These are phyloP conservation scores for Aspergillus aculeatus DNA, from an alignment of 2,329 filamentous ascomycete species.

Conservation along the genomic window DNA sequence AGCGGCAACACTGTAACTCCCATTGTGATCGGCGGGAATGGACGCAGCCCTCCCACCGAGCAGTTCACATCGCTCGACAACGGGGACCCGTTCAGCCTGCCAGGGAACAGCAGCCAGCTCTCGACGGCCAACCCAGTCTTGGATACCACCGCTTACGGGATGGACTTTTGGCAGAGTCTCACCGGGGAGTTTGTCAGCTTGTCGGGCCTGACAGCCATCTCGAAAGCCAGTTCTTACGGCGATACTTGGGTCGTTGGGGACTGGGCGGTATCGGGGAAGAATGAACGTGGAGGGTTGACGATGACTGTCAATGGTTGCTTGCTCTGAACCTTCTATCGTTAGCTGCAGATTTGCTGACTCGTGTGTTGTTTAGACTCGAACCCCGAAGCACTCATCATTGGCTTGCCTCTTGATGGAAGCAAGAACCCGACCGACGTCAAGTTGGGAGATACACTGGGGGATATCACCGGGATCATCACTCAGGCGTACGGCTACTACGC, in stretches of 20 bases:
- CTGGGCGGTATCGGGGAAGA: slow-evolving; percentile 63
- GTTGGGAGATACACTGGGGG: slow-evolving; percentile 63
- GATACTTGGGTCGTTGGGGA: slow-evolving; percentile 69
- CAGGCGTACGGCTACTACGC: slow-evolving; percentile 68
- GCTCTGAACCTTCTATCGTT: not conserved
- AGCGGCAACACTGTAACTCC: slow-evolving; percentile 56
- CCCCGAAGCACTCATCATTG: slow-evolving; percentile 67
- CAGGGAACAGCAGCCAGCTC: slow-evolving; percentile 60
- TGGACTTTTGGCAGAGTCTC: slow-evolving; percentile 74
- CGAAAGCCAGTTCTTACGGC: slow-evolving; percentile 62
- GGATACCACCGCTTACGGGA: slow-evolving; percentile 60
- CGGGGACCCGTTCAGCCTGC: slow-evolving; percentile 64
- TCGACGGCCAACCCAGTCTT: slow-evolving; percentile 61
- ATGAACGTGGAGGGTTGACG: slow-evolving; percentile 64
- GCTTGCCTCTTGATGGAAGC: slow-evolving; percentile 63
- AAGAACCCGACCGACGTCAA: slow-evolving; percentile 59
- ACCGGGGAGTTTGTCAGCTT: slow-evolving; percentile 67
- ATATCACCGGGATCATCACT: slow-evolving; percentile 67
- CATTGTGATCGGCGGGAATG: slow-evolving; percentile 61
- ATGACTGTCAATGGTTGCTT: slow-evolving; percentile 54
- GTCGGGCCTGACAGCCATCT: slow-evolving; percentile 55
- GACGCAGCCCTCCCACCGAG: slow-evolving; percentile 58
- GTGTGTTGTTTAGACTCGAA: slow-evolving; percentile 55
- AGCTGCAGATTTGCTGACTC: not conserved
- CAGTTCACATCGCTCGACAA: slow-evolving; percentile 62